Conservation (phyloP, 371 early-diverging fungal genomes). For the Amoeboaphelidium occidentale region DNA sequence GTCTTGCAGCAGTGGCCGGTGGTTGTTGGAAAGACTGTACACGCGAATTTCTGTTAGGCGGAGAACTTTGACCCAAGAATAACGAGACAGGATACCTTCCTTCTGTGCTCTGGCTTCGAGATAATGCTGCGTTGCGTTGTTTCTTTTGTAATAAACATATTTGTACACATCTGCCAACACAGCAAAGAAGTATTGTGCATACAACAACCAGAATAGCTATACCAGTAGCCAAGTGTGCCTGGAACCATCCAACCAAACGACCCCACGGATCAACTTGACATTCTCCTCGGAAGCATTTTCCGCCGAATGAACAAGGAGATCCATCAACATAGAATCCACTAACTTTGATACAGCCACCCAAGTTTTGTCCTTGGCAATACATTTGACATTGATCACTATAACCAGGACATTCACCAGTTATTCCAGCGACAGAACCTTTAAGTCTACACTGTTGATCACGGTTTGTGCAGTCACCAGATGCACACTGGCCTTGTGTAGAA, state of each 20-base stretch:
- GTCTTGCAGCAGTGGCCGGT: too few species aligned
- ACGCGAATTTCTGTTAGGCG: too few species aligned
- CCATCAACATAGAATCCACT: not conserved
- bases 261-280: not conserved
- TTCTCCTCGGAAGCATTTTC: not conserved
- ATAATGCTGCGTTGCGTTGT: too few species aligned
- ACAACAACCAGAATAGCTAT: too few species aligned
- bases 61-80: too few species aligned
- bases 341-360: not conserved
- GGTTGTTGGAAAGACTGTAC: too few species aligned
- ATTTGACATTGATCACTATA: conserved; percentile 10
- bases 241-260: not conserved
- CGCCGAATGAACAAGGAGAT: not conserved
- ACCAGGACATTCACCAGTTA: conserved; percentile 9
- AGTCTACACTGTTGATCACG: conserved; percentile 48
- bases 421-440: conserved; percentile 1
- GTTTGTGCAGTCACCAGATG: conserved; percentile 68
- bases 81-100: too few species aligned
- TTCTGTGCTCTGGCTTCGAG: too few species aligned
- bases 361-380: conserved; percentile 5
- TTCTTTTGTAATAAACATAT: too few species aligned
- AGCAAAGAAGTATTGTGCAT: too few species aligned
- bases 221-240: too few species aligned
- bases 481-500: conserved; percentile 28
- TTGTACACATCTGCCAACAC: too few species aligned